These are phyloP conservation scores for Podospora bellae-mahoneyi DNA, from an alignment of 495 filamentous ascomycete genomes.

Conservation along the genomic window DNA sequence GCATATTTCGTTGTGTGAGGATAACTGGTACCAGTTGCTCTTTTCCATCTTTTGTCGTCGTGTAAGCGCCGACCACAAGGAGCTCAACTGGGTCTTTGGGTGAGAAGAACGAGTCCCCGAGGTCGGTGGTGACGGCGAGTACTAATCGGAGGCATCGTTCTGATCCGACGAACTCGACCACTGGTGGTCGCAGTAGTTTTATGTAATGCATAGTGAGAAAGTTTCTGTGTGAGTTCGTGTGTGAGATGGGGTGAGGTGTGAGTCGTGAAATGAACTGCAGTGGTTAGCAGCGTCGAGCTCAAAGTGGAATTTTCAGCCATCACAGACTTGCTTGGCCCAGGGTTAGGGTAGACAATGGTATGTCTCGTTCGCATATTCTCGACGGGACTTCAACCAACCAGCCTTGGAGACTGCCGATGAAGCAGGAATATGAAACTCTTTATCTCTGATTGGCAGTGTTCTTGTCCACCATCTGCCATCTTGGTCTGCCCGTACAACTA, in stretches of 20 bases:
- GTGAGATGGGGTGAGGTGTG: not conserved
- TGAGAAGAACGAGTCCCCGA: conserved; percentile 80
- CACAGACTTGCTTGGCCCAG: not conserved
- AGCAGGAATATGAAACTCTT: too few relatives aligned
- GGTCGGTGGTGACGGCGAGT: conserved; percentile 83
- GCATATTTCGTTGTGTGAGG: conserved; percentile 18
- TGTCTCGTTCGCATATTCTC: too few relatives aligned
- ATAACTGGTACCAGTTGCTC: conserved; percentile 38
- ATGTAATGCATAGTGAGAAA: conserved; percentile 62
- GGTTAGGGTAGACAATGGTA: not conserved
- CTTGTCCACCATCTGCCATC: not conserved
- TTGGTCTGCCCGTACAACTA: not conserved
- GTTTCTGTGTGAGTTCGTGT: not conserved
- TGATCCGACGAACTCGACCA: conserved; percentile 37
- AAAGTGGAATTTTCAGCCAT: not conserved
- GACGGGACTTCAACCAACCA: too few relatives aligned
- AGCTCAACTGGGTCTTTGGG: conserved; percentile 59
- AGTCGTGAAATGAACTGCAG: not conserved
- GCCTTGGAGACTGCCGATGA: too few relatives aligned
- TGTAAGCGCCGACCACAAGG: conserved; percentile 44
- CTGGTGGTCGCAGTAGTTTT: conserved; percentile 67
- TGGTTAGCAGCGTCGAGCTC: not conserved
- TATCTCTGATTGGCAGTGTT: not conserved
- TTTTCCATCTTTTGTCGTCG: conserved; percentile 46
- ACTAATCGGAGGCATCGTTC: conserved; percentile 40